phyloP scores from a whole-genome alignment of 805 yeast genomes.

The Wickerhamiella nectarea region DNA sequence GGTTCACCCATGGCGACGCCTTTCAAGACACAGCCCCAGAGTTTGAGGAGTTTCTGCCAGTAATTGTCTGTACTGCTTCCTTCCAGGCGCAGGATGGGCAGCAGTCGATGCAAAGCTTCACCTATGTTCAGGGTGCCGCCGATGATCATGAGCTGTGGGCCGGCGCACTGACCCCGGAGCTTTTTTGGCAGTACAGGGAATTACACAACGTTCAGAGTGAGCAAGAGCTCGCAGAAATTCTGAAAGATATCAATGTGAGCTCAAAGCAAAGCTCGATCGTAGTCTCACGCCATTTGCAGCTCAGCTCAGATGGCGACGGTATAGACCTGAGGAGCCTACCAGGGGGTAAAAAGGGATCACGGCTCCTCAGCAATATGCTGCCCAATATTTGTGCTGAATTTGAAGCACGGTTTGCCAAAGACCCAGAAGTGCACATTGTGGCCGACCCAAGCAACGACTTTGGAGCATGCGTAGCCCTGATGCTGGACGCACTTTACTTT shows the following conservation, averaged over 20 bases:
- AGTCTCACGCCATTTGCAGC: slow-evolving; percentile 1
- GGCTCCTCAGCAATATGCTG: slow-evolving; percentile 37
- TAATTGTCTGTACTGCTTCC: slow-evolving; percentile 50
- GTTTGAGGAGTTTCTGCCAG: slow-evolving; percentile 30
- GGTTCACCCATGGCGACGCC: slow-evolving; percentile 47
- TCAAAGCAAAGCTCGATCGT: not conserved
- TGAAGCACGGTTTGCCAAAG: slow-evolving; percentile 10
- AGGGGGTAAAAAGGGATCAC: slow-evolving; percentile 50
- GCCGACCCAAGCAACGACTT: slow-evolving; percentile 58
- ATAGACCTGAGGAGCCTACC: slow-evolving; percentile 20
- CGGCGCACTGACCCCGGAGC: slow-evolving; percentile 35
- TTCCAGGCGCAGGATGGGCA: slow-evolving; percentile 46
- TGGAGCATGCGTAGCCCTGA: slow-evolving; percentile 45
- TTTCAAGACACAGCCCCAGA: slow-evolving; percentile 28
- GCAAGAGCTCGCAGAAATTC: slow-evolving; percentile 18
- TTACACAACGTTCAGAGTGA: slow-evolving; percentile 26
- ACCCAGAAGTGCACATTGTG: slow-evolving; percentile 29
- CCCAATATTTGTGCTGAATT: slow-evolving; percentile 30
- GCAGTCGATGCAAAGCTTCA: slow-evolving; percentile 33
- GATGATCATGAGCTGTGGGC: slow-evolving; percentile 91
- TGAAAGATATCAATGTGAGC: slow-evolving; percentile 5
- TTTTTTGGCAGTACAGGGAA: slow-evolving; percentile 41
- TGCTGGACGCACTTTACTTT: slow-evolving; percentile 36
- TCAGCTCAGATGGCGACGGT: slow-evolving; percentile 2
- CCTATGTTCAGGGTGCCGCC: slow-evolving; percentile 84